phyloP scores from a whole-genome alignment of 495 filamentous ascomycete species.

The Podospora fimiseda region DNA sequence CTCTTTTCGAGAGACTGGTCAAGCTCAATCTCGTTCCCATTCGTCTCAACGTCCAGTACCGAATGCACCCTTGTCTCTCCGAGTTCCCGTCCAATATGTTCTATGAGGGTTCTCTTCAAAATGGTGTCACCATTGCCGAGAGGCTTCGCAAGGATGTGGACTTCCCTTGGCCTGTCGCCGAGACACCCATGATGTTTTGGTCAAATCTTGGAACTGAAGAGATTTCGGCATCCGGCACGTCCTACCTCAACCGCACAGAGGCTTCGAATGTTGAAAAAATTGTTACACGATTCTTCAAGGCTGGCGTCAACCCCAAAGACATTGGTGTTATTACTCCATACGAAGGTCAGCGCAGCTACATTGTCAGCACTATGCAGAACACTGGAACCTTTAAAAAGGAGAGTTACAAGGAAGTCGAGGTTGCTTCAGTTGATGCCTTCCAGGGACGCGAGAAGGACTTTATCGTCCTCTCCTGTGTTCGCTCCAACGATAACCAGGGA shows the following conservation, averaged over 20 bases:
- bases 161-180: conserved; percentile 93
- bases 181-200: conserved; percentile 99
- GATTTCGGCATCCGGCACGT: conserved; percentile 95
- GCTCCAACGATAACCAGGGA: conserved; percentile 97
- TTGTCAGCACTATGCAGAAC: conserved; percentile 98
- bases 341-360: conserved; percentile 96
- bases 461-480: conserved; percentile 95
- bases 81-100: conserved; percentile 99
- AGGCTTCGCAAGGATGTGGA: conserved; percentile 89
- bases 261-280: conserved; percentile 97
- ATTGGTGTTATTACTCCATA: conserved; percentile 99
- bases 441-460: conserved; percentile 99
- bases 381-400: conserved; percentile 97
- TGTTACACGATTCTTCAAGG: conserved; percentile 97
- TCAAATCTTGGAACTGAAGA: conserved; percentile 96
- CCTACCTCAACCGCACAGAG: conserved; percentile 96
- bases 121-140: conserved; percentile 86
- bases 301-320: conserved; percentile 82
- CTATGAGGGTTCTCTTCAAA: conserved; percentile 95
- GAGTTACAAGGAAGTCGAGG: conserved; percentile 97
- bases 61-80: conserved; percentile 97
- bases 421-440: conserved; percentile 97
- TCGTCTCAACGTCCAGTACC: conserved; percentile 93
- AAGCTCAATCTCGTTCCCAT: conserved; percentile 89
- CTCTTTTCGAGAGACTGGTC: conserved; percentile 93